A percentile compares a stretch with the other conserved stretches of the same genome.
Conservation (phyloP, 768 basidiomycete genomes). For the Heimioporus sp. region DNA sequence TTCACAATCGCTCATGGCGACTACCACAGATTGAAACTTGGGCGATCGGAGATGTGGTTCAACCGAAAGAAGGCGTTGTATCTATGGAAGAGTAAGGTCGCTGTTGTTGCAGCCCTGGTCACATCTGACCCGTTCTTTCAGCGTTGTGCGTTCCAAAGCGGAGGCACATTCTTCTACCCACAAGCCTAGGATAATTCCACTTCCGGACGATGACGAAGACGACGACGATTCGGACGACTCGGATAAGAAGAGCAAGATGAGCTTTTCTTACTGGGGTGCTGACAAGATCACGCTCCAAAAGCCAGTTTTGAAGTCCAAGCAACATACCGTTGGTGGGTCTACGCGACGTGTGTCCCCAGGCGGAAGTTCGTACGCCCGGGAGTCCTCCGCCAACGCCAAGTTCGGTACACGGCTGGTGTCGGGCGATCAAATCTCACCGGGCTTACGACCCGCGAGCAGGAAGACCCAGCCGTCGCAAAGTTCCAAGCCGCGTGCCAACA, state of each 20-base stretch:
- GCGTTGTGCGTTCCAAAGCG: constrained; percentile 68
- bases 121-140: constrained; percentile 26
- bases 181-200: constrained; percentile 65
- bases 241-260: constrained; percentile 90
- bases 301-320: constrained; percentile 55
- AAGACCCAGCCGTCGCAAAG: constrained; percentile 45
- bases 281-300: constrained; percentile 89
- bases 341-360: constrained; percentile 40
- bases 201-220: constrained; percentile 61
- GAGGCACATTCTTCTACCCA: constrained; percentile 50
- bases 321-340: constrained; percentile 33
- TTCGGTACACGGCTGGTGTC: constrained; percentile 84
- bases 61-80: constrained; percentile 77
- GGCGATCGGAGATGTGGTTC: constrained; percentile 75
- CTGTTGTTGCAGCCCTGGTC: not conserved
- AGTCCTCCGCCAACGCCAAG: constrained; percentile 89
- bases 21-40: constrained; percentile 79
- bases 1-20: constrained; percentile 2
- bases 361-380: constrained; percentile 61
- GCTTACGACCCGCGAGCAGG: constrained; percentile 60
- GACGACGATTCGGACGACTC: constrained; percentile 78
- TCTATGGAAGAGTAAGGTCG: constrained; percentile 85
- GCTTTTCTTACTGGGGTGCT: constrained; percentile 92
- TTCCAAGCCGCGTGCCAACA: constrained; percentile 45
- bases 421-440: constrained; percentile 44